phyloP scores from a whole-genome alignment of 2,329 filamentous ascomycete species.

The Pseudonectria foliicola region DNA sequence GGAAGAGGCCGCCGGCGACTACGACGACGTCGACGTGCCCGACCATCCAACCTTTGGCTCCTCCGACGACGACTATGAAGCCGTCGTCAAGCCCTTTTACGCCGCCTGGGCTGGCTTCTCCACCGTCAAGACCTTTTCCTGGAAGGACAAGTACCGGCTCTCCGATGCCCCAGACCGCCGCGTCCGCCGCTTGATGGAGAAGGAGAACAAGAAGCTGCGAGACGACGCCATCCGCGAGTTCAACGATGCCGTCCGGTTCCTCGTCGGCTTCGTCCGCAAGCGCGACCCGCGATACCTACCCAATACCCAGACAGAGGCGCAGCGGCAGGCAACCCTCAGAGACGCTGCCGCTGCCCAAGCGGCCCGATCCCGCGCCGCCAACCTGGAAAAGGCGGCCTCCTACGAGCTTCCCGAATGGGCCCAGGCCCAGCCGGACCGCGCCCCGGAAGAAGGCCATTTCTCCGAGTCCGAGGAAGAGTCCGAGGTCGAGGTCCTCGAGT shows the following conservation, averaged over 20 bases:
- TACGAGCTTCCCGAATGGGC: constrained; percentile 71
- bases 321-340: constrained; percentile 71
- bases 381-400: constrained; percentile 64
- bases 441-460: constrained; percentile 50
- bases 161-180: constrained; percentile 83
- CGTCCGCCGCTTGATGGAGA: constrained; percentile 80
- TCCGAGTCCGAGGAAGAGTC: constrained; percentile 50
- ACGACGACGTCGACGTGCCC: constrained; percentile 51
- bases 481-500: constrained; percentile 59
- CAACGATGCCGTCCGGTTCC: constrained; percentile 81
- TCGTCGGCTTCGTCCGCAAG: constrained; percentile 85
- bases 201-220: constrained; percentile 80
- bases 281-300: constrained; percentile 78
- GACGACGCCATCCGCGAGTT: constrained; percentile 82
- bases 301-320: constrained; percentile 69
- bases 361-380: constrained; percentile 71
- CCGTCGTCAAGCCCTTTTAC: constrained; percentile 75
- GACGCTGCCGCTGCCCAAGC: constrained; percentile 79
- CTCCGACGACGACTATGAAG: constrained; percentile 68
- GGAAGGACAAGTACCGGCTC: constrained; percentile 79
- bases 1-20: constrained; percentile 67
- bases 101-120: constrained; percentile 70
- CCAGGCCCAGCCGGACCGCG: constrained; percentile 46
- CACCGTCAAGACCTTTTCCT: constrained; percentile 79
- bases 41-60: constrained; percentile 80